Evolutionary conservation across 257 asterid species (phyloP).

Genomic region (Scutellaria minor): DNA sequence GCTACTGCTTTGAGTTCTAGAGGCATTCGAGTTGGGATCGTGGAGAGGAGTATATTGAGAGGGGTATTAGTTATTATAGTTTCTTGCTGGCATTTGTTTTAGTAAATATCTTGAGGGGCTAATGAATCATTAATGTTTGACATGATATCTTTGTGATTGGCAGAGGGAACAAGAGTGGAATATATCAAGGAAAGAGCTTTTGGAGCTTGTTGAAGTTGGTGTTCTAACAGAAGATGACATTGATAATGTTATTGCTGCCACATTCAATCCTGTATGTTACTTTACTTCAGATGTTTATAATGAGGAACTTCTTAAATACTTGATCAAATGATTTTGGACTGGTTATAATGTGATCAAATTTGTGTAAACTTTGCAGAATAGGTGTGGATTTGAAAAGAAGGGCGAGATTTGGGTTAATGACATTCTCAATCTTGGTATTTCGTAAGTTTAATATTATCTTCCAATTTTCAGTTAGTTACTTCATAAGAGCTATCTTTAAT

Average conservation of each 20-base stretch:
- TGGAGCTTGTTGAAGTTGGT: conserved; percentile 92
- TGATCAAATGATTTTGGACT: conserved; percentile 2
- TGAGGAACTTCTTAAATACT: not conserved
- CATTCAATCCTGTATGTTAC: conserved; percentile 81
- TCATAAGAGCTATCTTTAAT: not conserved
- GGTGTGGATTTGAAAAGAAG: conserved; percentile 98
- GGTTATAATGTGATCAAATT: conserved; percentile 12
- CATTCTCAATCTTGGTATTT: conserved; percentile 93
- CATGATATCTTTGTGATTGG: conserved; percentile 32
- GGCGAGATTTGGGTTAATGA: conserved; percentile 94
- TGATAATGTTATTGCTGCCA: conserved; percentile 60
- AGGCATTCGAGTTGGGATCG: conserved; percentile 87
- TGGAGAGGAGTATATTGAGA: conserved; percentile 67
- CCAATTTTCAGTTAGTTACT: conserved; percentile 8
- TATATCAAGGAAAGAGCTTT: conserved; percentile 86
- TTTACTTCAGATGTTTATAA: conserved; percentile 28
- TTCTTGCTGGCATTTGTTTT: conserved; percentile 22
- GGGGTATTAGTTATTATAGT: conserved; percentile 68
- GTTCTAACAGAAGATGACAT: conserved; percentile 78
- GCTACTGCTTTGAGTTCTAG: conserved; percentile 82
- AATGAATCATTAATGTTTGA: conserved; percentile 10
- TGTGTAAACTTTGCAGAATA: conserved; percentile 65
- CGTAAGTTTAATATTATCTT: conserved; percentile 56
- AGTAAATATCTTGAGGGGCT: not conserved
- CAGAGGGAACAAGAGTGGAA: conserved; percentile 99